phyloP scores from a whole-genome alignment of 2,329 filamentous ascomycete species.

The Lasiodiplodia gonubiensis region DNA sequence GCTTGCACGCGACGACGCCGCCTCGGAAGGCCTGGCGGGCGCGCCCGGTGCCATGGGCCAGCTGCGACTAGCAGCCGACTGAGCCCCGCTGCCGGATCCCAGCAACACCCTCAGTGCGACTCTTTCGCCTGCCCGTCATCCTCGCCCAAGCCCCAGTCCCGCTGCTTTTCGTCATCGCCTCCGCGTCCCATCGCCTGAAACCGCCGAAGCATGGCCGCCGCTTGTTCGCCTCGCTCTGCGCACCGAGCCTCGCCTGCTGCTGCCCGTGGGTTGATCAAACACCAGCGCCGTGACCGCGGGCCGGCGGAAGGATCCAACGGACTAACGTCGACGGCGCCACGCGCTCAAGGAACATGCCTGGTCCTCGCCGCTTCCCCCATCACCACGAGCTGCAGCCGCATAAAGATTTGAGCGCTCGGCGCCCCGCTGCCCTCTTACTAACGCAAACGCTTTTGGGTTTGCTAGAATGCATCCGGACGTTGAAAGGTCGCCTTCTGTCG shows the following conservation, averaged over 20 bases:
- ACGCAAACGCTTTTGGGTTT: too few relatives aligned
- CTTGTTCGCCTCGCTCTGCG: conserved; percentile 18
- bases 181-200: conserved; percentile 20
- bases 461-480: too few relatives aligned
- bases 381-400: background rate
- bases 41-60: conserved; percentile 19
- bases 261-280: conserved; percentile 26
- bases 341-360: conserved; percentile 23
- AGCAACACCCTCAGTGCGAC: conserved; percentile 10
- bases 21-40: conserved; percentile 9
- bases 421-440: too few relatives aligned
- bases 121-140: conserved; percentile 20
- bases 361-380: conserved; percentile 11
- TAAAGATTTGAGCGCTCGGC: too few relatives aligned
- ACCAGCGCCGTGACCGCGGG: conserved; percentile 26
- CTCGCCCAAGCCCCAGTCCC: background rate
- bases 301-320: conserved; percentile 25
- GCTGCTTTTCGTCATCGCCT: conserved; percentile 20
- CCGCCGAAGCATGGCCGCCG: conserved; percentile 20
- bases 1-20: conserved; percentile 6
- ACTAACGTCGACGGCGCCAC: conserved; percentile 24
- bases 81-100: conserved; percentile 20
- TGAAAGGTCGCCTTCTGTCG: too few relatives aligned
- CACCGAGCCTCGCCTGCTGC: conserved; percentile 9
- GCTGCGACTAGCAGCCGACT: conserved; percentile 13